phyloP scores from a whole-genome alignment of 2,329 filamentous ascomycete species.

The Xylariaceae sp. region DNA sequence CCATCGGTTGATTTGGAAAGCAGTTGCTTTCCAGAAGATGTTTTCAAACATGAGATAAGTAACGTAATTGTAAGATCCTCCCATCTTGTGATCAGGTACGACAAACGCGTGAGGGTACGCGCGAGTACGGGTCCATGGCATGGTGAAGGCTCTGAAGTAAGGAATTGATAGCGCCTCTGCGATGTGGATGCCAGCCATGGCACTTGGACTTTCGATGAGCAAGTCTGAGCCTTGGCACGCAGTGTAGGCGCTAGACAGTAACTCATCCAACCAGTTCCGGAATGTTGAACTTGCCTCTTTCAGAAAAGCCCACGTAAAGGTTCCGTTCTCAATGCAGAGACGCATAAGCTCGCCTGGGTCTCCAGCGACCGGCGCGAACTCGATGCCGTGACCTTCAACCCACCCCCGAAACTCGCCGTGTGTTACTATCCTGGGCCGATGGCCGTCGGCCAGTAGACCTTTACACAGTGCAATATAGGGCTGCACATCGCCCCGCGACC shows the following conservation, averaged over 20 bases:
- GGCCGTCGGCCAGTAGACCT: conserved; percentile 81
- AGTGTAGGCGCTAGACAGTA: conserved; percentile 76
- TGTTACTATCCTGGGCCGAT: conserved; percentile 83
- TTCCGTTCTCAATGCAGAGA: conserved; percentile 94
- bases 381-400: conserved; percentile 90
- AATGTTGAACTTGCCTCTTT: conserved; percentile 84
- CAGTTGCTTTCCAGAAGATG: conserved; percentile 93
- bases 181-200: conserved; percentile 97
- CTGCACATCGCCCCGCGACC: conserved; percentile 92
- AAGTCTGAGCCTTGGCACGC: conserved; percentile 86
- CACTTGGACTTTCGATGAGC: conserved; percentile 90
- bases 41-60: conserved; percentile 97
- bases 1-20: conserved; percentile 90
- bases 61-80: conserved; percentile 90
- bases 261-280: conserved; percentile 89
- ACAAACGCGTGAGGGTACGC: conserved; percentile 97
- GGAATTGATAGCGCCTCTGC: conserved; percentile 89
- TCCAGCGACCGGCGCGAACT: conserved; percentile 83
- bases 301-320: conserved; percentile 91
- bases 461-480: conserved; percentile 97
- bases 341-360: conserved; percentile 94
- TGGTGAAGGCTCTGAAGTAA: conserved; percentile 96
- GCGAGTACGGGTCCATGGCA: conserved; percentile 96
- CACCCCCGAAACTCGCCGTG: conserved; percentile 86
- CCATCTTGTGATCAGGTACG: conserved; percentile 89